A percentile compares a stretch with the other conserved stretches of the same genome.
phyloP scores from a whole-genome alignment of 345 rosid species.

The Litchi chinensis region DNA sequence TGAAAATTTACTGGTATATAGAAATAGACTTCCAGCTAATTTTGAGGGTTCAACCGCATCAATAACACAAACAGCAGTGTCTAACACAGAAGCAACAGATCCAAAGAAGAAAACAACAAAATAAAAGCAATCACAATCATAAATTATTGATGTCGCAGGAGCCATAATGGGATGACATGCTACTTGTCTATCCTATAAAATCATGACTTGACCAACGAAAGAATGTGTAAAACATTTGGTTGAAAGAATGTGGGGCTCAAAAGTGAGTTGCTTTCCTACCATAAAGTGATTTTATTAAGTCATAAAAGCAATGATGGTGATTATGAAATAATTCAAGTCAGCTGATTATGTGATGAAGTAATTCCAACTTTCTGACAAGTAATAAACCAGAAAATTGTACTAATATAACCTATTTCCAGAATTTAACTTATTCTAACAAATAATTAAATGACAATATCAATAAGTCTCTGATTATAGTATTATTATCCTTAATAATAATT shows the following conservation, averaged over 20 bases:
- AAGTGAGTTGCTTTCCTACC: neutral
- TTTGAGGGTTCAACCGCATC: neutral
- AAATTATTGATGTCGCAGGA: neutral
- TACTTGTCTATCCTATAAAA: neutral
- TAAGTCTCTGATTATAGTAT: neutral
- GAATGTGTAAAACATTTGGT: neutral
- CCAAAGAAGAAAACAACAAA: neutral
- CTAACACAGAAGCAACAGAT: neutral
- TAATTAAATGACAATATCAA: neutral
- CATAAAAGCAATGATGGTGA: neutral
- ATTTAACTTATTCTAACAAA: neutral
- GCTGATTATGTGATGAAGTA: neutral
- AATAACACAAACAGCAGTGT: neutral
- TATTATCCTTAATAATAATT: conserved; percentile 4
- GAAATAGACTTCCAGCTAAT: neutral
- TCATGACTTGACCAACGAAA: neutral
- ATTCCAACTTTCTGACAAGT: no score
- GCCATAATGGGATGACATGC: neutral
- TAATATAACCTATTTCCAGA: neutral
- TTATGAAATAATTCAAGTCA: neutral
- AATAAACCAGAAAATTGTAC: no score
- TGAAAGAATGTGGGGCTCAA: neutral
- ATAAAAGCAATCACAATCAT: neutral
- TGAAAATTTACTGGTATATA: neutral
- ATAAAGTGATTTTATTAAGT: neutral